Evolutionary conservation across 805 yeast genomes (phyloP).

Genomic region (Suhomyces tanzawaensis): DNA sequence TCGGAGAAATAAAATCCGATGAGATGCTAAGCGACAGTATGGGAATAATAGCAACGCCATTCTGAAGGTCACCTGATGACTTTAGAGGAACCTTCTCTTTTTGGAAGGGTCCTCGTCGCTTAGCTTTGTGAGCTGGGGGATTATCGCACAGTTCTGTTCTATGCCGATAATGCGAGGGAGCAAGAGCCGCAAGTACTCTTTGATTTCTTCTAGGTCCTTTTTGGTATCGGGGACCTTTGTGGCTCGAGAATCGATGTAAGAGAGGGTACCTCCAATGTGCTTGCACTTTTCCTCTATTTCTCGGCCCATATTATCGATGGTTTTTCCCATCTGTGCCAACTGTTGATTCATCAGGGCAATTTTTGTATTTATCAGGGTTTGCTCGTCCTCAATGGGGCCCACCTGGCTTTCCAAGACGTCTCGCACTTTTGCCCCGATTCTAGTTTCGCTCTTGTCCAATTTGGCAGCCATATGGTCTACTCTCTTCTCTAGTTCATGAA

Average conservation of each 20-base stretch:
- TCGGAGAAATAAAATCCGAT: background rate
- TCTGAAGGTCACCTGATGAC: background rate
- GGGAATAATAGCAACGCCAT: background rate
- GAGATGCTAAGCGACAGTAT: background rate
- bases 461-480: background rate
- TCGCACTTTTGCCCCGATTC: background rate
- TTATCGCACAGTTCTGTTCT: slow-evolving; percentile 3
- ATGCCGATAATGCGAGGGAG: slow-evolving; percentile 15
- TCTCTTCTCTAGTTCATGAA: background rate
- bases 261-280: background rate
- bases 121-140: background rate
- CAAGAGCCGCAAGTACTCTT: slow-evolving; percentile 15
- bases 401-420: background rate
- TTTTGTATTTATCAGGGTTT: background rate
- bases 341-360: background rate
- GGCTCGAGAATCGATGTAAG: background rate
- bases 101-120: background rate
- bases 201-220: slow-evolving; percentile 13
- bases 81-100: background rate
- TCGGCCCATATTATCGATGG: background rate
- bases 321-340: background rate
- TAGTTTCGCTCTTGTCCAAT: background rate
- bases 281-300: background rate
- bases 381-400: background rate
- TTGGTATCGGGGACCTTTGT: background rate